Base-by-base conservation (phyloP, 257 asterid genomes). In the Fraxinus americana region DNA sequence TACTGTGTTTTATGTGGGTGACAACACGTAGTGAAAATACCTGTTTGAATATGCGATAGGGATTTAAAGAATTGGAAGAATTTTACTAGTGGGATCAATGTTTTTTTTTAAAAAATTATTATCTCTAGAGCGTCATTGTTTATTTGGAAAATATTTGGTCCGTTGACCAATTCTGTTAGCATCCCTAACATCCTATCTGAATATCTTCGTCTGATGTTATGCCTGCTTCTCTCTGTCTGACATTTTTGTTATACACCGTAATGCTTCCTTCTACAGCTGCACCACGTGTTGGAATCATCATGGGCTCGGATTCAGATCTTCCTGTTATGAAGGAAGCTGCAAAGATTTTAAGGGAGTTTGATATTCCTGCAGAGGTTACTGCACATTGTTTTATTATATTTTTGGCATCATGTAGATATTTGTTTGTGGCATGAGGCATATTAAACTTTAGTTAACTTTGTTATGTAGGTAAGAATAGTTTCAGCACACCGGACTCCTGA, bases 271-370 rank as follows among this genome's bases (percentile, higher is more conserved):
- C 52, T 82, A 83, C 91, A 93, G 97, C 35, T 52, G 61, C 82
- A 74, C 92, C 99, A 73, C 94, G 97, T 34, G 99, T 95, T 73
- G 98, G 97, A 76, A 93, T 95, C 86, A 95, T 95, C 76, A 93
- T 95, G 99, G 99, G 99, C 38, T 94, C 99, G 41, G 99, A 95
- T 85, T 95, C 99, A 2, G 99, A 95, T 89, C 97, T 93, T 83
- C 98, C 99, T 75, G 99, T 95, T 63, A 93, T 93, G 99, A 93
- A 90, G 88, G 97, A 95, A 5, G 99, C 99, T 74, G 98, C 96
- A 17, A 90, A 91, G 84, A 83, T 95, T 70, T 84, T 95, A 67
- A 76, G 85, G 75, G 98, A 93, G 83, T 95, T 95, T 81, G 86
- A 90, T 75, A 96, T 95, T 72, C 96, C 96, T 67, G 79, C 90